A percentile compares a stretch with the other conserved stretches of the same genome.
These are phyloP conservation scores for Alternaria solani DNA, from an alignment of 2,329 filamentous ascomycete genomes.

Conservation along the genomic window DNA sequence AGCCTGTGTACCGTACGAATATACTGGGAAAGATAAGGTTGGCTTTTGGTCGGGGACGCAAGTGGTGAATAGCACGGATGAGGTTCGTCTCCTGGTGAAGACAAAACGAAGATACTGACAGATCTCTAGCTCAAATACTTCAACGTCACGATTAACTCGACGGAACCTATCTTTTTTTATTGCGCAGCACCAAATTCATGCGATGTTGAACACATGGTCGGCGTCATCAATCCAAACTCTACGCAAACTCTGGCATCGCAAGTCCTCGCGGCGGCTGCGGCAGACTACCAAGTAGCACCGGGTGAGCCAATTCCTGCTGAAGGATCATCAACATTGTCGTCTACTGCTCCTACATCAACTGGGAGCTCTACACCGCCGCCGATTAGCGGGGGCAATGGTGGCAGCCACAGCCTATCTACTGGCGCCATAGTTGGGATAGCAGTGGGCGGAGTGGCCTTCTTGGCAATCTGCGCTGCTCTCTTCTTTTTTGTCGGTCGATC, in stretches of 20 bases:
- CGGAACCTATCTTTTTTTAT: constrained; percentile 51
- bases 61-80: constrained; percentile 30
- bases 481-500: constrained; percentile 70
- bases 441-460: constrained; percentile 68
- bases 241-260: constrained; percentile 43
- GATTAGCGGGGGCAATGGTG: background rate
- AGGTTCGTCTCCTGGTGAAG: constrained; percentile 29
- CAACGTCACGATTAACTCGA: constrained; percentile 47
- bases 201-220: constrained; percentile 72
- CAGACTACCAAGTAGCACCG: constrained; percentile 47
- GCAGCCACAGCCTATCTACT: constrained; percentile 38
- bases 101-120: background rate
- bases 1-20: constrained; percentile 53
- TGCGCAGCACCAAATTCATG: constrained; percentile 70
- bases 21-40: constrained; percentile 34
- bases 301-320: constrained; percentile 53
- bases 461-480: constrained; percentile 67
- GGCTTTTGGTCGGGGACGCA: constrained; percentile 47
- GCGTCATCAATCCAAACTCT: constrained; percentile 71
- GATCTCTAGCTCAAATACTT: constrained; percentile 37
- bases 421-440: constrained; percentile 63
- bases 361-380: constrained; percentile 10
- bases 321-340: constrained; percentile 28
- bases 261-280: constrained; percentile 29
- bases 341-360: constrained; percentile 18